Evolutionary conservation across 1,284 basidiomycete species (phyloP).

Genomic region (Mycena sp.): DNA sequence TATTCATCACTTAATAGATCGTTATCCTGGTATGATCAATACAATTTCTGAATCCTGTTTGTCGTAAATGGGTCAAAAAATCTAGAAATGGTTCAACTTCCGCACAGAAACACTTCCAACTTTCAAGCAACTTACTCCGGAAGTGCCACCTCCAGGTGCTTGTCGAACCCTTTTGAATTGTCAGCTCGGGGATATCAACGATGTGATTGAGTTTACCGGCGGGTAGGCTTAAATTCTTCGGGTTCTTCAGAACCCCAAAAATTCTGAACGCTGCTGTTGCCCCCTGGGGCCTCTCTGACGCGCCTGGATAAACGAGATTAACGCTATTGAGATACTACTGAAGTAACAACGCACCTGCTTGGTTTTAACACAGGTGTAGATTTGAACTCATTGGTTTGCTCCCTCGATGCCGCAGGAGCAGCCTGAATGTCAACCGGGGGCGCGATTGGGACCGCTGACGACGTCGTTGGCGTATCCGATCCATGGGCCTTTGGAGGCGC

Average conservation of each 20-base stretch:
- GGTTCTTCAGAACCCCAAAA: slow-evolving; percentile 58
- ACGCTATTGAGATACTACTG: background rate
- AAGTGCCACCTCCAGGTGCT: slow-evolving; percentile 62
- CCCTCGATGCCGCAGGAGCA: slow-evolving; percentile 33
- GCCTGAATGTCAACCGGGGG: background rate
- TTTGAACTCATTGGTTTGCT: slow-evolving; percentile 33
- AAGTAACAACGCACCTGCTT: slow-evolving; percentile 50
- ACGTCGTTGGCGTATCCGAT: slow-evolving; percentile 2
- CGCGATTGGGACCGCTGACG: background rate
- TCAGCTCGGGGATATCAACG: too few relatives aligned
- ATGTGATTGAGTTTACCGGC: too few relatives aligned
- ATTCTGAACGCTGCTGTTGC: slow-evolving; percentile 53
- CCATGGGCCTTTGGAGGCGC: slow-evolving; percentile 47
- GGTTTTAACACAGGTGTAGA: slow-evolving; percentile 50
- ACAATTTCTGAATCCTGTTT: too few relatives aligned
- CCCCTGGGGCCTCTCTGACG: slow-evolving; percentile 62
- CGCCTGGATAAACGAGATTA: slow-evolving; percentile 49
- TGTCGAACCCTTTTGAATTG: slow-evolving; percentile 72
- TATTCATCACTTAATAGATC: too few relatives aligned
- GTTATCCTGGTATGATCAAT: too few relatives aligned
- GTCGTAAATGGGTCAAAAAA: too few relatives aligned
- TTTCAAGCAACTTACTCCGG: slow-evolving; percentile 5
- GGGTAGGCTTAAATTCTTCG: slow-evolving; percentile 70
- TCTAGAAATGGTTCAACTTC: background rate
- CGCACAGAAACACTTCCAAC: background rate